Base-by-base conservation (phyloP, 78 protist genomes). In the Dictyostelium capitatum region DNA sequence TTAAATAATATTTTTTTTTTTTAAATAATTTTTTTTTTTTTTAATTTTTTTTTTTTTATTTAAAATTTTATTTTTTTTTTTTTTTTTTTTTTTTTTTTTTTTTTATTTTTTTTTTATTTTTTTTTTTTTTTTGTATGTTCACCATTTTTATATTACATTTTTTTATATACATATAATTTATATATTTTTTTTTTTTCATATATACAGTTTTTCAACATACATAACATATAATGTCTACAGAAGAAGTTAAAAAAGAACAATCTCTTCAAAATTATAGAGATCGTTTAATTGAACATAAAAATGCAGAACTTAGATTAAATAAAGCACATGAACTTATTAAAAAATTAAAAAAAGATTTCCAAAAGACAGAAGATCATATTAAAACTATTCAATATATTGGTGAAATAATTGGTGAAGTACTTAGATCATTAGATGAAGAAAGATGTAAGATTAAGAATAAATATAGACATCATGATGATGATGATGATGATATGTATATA, bases 321-420 rank as follows among this genome's bases (percentile, higher is more conserved):
- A 90, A 79, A 51, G 81, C 92, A 12, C 82, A 77, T 32, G 92
- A 87, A 65, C 54, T 70, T 8, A 23, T 89, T 10, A 67, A 70
- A 75, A 80, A 84, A 41, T 79, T 96, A 81, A 83, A 97, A 43
- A 67, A 56, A 54, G 92, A 94, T 25, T 98, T 82, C 82, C 97
- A 98, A 41, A 98, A 97, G 96, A 83, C 99, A 19, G 99, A 98
- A 82, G 99, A 98, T 12, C 98, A 98, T 43, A 69, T 99, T n/a
- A 97, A 98, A 91, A 98, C 99, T 20, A 96, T 99, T 83, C 99
- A 99, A 89, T 91, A 96, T 50, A 98, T 98, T 8, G 99, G 99
- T 17, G 99, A 96, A 47, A 97, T 98, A 75, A 98, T 99, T 80
- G 99, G 99, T 57, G 99, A 99, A 89, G 99, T 99, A 10, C 93